Evolutionary conservation across 2,329 filamentous ascomycete species (phyloP), one percentile per base, ranked within the genome.

Genomic region (Alternaria arborescens): DNA sequence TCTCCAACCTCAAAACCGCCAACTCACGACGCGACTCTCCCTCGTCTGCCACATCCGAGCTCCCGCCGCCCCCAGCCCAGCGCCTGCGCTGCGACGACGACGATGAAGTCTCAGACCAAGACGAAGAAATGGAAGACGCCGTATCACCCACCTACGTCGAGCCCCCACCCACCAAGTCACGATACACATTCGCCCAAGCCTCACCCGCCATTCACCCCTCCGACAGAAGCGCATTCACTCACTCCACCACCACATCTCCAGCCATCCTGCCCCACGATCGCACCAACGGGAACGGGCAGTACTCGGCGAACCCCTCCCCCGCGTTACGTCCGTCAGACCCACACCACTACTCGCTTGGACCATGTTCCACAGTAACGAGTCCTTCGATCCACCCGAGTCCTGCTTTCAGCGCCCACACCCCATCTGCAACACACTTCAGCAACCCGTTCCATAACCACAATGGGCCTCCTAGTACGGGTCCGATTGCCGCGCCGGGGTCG

Each of bases 1-100:
- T 97, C 38, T 79, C 85, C 32, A 91, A 94, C 72, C 84, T 98
- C 56, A 93, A 97, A 77, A 62, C 63, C 18, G 76, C 75, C 55
- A 67, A 71, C 14, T 65, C 73, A 36, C 73, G 67, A 22, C 71
- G 65, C 24, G 67, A 66, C 28, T 74, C 74, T 8, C 68, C 74
- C 7, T 71, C 68, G 3, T 71, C 73, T 8, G 48, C 44, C 8
- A 62, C 66, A 30, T 76, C 75, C n/a, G 67, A 74, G 18, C 71
- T 61, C 54, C 53, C 68, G 22, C 62, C 64, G 52, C 68, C 72
- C 11, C 69, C 65, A 34, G 22, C 64, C 11, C 55, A 54, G 43
- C 66, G 55, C 16, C 12, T 46, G 36, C 51, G 54, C 46, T 71
- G 71, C 76, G 71, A 84, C 61, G 79, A 83, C 4, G 79, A 83